Evolutionary conservation across 1,284 basidiomycete species (phyloP).

Genomic region (Tilletia walkeri): DNA sequence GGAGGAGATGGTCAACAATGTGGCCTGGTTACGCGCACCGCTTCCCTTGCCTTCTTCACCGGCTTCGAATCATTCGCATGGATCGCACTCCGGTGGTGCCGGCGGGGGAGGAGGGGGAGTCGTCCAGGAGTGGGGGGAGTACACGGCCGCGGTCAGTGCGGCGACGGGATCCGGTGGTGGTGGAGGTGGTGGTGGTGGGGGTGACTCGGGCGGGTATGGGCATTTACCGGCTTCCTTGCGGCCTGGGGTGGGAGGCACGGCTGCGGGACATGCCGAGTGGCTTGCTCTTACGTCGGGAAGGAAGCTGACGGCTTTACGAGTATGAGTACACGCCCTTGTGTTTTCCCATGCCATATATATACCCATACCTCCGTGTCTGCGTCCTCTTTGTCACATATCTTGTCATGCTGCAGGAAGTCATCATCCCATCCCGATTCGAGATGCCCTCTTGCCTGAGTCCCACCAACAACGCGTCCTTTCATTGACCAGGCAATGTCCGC

Average conservation of each 20-base stretch:
- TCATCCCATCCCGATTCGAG: too few species aligned
- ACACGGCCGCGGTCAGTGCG: constrained; percentile 2
- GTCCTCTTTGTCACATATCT: too few species aligned
- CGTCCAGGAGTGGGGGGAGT: constrained; percentile 54
- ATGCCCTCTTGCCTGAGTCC: too few species aligned
- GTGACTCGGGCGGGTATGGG: neutral
- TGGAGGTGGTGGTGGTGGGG: constrained; percentile 8
- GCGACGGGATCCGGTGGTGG: constrained; percentile 2
- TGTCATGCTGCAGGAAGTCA: too few species aligned
- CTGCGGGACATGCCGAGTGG: constrained; percentile 12
- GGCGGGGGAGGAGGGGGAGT: constrained; percentile 28
- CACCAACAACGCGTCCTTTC: too few species aligned
- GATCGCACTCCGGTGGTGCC: constrained; percentile 21
- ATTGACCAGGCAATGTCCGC: too few species aligned
- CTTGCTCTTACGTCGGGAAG: constrained; percentile 3
- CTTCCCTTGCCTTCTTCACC: constrained; percentile 11
- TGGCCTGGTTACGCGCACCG: constrained; percentile 48
- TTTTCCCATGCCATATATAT: too few species aligned
- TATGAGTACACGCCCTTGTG: neutral
- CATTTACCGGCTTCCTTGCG: constrained; percentile 13
- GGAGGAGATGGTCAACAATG: constrained; percentile 54
- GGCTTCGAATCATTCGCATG: constrained; percentile 27
- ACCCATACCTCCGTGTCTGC: too few species aligned
- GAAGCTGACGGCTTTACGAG: constrained; percentile 1
- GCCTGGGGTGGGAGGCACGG: constrained; percentile 7